Evolutionary conservation across 345 rosid genomes (phyloP), one percentile per base, ranked within the genome.

Genomic region (Cardiospermum halicacabum): DNA sequence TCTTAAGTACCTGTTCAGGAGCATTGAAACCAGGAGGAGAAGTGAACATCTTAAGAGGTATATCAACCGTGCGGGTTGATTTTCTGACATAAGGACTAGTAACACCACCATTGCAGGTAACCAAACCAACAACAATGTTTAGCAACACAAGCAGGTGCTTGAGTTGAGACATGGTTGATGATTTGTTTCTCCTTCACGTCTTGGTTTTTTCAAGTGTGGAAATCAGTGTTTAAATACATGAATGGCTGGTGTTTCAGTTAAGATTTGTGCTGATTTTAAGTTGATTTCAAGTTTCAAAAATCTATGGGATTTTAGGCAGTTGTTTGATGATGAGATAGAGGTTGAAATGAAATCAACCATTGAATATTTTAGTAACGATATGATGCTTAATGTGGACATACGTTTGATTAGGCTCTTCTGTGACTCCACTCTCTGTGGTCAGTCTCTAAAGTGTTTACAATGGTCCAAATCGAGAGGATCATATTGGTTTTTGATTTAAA

Each of bases 11-110:
- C 78, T 73, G 81, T 51, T 77, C 75, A 11, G 81, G 75, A 2
- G 81, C 75, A 67, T 77, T 77, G 30, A 18, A 28, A 7, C 74
- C 81, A 1, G 67, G 1, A 34, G 81, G 78, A 3, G 12, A 42
- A 58, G 63, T 70, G 43, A 73, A 74, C 7, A 54, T 26, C 2
- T 53, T 42, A 3, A 66, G 4, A 3, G 81, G 73, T 78, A 77
- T 63, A 11, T 65, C 75, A 18, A 25, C 56, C 2, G 71, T 67
- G 10, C 62, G 42, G 21, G 34, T 34, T 26, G 61, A 8, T 16
- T 67, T 67, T 32, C 81, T 59, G 19, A 70, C 73, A 25, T 34
- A 77, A 2, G 5, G 1, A 21, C 81, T 74, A 0, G 78, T 77
- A 53, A 55, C 54, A 3, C 81, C 78, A 21, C 73, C 78, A 58